Evolutionary conservation across 2,329 filamentous ascomycete species (phyloP), one percentile per base, ranked within the genome.

Genomic region (Cadophora malorum): DNA sequence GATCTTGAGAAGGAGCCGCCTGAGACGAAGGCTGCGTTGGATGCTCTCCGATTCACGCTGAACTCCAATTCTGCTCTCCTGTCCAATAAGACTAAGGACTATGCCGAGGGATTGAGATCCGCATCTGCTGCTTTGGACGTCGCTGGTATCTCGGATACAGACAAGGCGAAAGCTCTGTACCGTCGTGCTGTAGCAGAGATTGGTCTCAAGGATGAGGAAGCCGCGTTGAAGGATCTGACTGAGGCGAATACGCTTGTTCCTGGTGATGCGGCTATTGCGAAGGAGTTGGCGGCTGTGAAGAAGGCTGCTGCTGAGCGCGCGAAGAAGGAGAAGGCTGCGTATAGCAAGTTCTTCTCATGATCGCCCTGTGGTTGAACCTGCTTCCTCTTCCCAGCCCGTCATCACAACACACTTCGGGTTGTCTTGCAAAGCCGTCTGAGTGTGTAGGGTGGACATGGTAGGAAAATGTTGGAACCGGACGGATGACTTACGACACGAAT

Each of bases 301-400:
- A 90, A 90, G 82, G 88, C 85, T 75, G 86, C 91, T 31, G 85
- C 88, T 12, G 91, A 90, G 67, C 86, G 91, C 70, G 85, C 88
- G 70, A 91, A 91, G 79, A 97, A 94, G 87, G 93, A 97, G 84
- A 96, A 94, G 87, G 93, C 92, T 74, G 91, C 90, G 6, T 97
- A 95, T 79, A 92, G 91, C 83, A 98, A 97, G 83, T 96, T 96
- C 81, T 98, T 98, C 65, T 67, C 72, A 33, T 78, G 67, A 74
- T 60, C n/a, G 14, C 58, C 23, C 45, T 49, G n/a, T 35, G 31
- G 28, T 12, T 25, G 50, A 38, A 10, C 33, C 25, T 31, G 14
- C 14, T 31, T 47, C 14, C 58, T 45, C 16, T 14, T 25, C 35
- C n/a, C 21, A 59, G 50, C 23, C 7, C 25, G 14, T 5, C 52